Base-by-base conservation (phyloP, 176 grass and related monocot species). In the Raddia distichophylla region DNA sequence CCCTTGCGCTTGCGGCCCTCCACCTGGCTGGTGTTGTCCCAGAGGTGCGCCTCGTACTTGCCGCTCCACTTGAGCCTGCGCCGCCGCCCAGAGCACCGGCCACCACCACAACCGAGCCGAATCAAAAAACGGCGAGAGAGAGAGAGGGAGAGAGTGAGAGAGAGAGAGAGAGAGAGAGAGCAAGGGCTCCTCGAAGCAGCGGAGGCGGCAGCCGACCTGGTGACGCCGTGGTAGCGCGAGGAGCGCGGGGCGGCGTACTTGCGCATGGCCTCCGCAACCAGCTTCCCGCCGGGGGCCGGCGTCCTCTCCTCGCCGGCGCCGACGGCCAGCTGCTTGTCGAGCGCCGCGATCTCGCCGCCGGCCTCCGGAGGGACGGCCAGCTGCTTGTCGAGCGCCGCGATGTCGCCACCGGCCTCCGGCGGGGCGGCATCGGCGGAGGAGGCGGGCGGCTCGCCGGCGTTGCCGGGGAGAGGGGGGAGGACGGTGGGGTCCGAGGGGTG, bases 211-310 rank as follows among this genome's bases (percentile, higher is more conserved):
- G 67, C 85, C 62, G 45, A 99, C 96, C 91, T 95, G 4, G 93
- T 95, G 69, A 99, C 96, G 65, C 96, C 93, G 65, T 99, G 96
- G 84, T 81, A 99, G 55, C 58, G 86, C 34, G 96, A 99, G 73
- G 96, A 99, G 47, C 93, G 78, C 42, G 93, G 96, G 15, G 89
- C 65, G 4, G 93, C 82, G 74, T 91, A 88, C 91, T 95, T 99
- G 84, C 92, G 87, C 89, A 91, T 88, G 15, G 93, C 82, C 60
- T 88, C 91, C 33, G 85, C 84, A 10, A 95, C 82, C 46, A 99
- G 90, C 78, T 93, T 90, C 22, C 79, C 82, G 10, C 81, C 42
- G 16, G 27, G 27, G 27, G 42, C 35, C 48, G 83, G 37, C 14
- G 49, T 4, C 32, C 43, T 8, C 17, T 17, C 64, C 32, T 72